Evolutionary conservation across 192 early-diverging fungal species (phyloP), one percentile per base, ranked within the genome.

Genomic region (Coemansia reversa): DNA sequence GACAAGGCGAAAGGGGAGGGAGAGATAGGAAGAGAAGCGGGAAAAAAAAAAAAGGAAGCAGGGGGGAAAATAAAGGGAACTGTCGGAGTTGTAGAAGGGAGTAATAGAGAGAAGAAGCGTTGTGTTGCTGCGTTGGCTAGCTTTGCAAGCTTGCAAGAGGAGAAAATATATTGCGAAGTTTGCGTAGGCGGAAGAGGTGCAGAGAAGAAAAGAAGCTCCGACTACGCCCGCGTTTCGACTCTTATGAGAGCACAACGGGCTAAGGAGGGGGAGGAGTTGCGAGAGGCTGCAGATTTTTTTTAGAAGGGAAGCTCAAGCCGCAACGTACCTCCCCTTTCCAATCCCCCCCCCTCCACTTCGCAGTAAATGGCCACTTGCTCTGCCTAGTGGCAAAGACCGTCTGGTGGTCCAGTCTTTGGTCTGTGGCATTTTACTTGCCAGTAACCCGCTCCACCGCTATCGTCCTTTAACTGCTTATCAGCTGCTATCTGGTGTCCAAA

Each of bases 91-190:
- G 70, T 45, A 50, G 64, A 55, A 60, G 61, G 72, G 56, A 28
- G 23, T 55, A 54, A 56, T 62, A 49, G 30, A 19, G 55, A 58
- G 29, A 63, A 51, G 67, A 39, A 55, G 67, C 24, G 51, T 66
- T 55, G 53, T 61, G 59, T 51, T 64, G 68, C 62, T 66, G 69
- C 62, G 72, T 68, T 72, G 72, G 65, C 67, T 74, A 72, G 72
- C 73, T 64, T 58, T 55, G 60, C 71, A 60, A 48, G 72, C 63
- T 65, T 55, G 54, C 27, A 49, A 58, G 55, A 49, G 56, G 28
- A 51, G 57, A 55, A 33, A 29, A 61, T n/a, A 33, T 33, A 49
- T 29, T 33, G 47, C 42, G 58, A 35, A 30, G 66, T 39, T 55
- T 30, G 53, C 67, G 61, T 33, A 53, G 54, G 59, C 62, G 65